Conservation (phyloP, 192 early-diverging fungal species). For the Coemansia asiatica region DNA sequence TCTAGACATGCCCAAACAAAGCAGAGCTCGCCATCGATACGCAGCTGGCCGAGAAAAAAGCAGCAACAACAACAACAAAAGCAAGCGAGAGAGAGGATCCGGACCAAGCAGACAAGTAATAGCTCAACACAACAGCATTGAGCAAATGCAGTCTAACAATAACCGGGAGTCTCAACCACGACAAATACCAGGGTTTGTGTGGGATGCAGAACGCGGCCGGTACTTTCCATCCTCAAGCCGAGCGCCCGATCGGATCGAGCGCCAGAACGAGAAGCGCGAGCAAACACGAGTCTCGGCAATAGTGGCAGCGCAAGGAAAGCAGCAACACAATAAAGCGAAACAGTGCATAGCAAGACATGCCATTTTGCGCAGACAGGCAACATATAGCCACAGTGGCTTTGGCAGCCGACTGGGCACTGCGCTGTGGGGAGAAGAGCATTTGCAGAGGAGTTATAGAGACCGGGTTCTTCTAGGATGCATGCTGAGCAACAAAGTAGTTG, state of each 20-base stretch:
- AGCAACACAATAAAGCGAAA: background rate
- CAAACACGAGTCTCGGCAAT: constrained; percentile 6
- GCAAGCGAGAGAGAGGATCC: background rate
- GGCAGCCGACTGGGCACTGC: background rate
- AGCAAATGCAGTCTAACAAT: background rate
- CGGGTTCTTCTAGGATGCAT: background rate
- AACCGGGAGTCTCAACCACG: background rate
- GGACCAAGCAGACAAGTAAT: background rate
- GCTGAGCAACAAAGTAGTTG: background rate
- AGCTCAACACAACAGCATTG: background rate
- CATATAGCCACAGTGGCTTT: background rate
- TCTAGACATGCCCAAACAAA: background rate
- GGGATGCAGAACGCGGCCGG: constrained; percentile 36
- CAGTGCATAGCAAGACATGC: background rate
- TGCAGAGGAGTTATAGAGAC: background rate
- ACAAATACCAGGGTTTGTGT: constrained; percentile 45
- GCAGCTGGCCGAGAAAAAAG: background rate
- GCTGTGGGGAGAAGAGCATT: background rate
- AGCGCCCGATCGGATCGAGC: constrained; percentile 21
- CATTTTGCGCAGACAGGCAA: background rate
- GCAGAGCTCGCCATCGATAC: background rate
- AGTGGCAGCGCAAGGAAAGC: background rate
- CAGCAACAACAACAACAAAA: too few relatives aligned
- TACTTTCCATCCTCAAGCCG: constrained; percentile 42
- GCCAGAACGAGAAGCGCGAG: constrained; percentile 25